Evolutionary conservation across 495 filamentous ascomycete species (phyloP).

Genomic region (Tuber borchii): DNA sequence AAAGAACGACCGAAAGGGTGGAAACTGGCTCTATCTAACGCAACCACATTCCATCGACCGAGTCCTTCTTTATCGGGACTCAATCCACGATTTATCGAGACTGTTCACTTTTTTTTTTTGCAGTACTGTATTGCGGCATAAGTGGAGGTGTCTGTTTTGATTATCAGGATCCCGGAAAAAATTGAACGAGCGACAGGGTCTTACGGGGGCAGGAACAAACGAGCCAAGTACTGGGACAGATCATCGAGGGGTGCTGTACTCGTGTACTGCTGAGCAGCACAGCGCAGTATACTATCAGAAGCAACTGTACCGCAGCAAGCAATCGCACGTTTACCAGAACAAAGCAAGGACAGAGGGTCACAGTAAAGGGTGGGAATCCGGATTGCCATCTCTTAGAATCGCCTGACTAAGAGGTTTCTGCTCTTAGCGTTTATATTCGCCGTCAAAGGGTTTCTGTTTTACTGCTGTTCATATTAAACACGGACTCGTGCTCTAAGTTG

Average conservation of each 20-base stretch:
- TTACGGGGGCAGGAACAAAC: background rate
- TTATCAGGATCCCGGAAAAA: background rate
- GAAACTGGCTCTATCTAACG: conserved; percentile 4
- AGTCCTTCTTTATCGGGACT: background rate
- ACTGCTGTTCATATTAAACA: background rate
- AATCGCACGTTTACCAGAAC: background rate
- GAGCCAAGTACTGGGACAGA: background rate
- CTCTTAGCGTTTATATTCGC: background rate
- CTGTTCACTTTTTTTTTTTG: background rate
- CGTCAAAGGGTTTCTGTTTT: background rate
- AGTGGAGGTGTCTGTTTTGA: background rate
- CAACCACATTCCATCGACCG: background rate
- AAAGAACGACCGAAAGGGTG: background rate
- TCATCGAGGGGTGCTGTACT: background rate
- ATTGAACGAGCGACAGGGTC: background rate
- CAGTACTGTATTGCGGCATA: background rate
- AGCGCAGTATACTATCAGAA: background rate
- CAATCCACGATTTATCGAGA: background rate
- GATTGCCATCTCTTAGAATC: background rate
- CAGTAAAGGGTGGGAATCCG: background rate
- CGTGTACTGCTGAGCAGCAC: background rate
- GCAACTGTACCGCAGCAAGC: background rate
- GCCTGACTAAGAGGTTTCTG: background rate
- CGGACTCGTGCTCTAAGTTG: background rate
- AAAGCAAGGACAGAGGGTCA: background rate